Evolutionary conservation across 1,139 yeast genomes (phyloP).

Genomic region (Scheffersomyces illinoinensis): DNA sequence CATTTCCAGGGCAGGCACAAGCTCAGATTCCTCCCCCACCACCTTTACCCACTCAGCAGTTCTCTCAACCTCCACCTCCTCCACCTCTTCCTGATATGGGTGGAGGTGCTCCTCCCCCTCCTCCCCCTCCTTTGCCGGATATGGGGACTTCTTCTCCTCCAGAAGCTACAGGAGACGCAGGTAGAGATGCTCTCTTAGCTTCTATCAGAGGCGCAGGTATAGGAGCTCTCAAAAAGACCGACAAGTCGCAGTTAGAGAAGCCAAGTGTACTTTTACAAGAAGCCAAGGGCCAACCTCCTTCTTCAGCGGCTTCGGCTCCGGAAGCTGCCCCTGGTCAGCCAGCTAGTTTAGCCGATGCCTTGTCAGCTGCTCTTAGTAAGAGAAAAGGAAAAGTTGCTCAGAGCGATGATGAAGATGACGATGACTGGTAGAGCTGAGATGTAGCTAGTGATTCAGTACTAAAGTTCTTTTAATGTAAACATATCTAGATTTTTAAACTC

Average conservation of each 20-base stretch:
- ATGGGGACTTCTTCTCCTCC: conserved; percentile 14
- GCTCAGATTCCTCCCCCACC: conserved; percentile 23
- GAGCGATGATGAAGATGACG: conserved; percentile 86
- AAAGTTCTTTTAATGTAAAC: too few species aligned
- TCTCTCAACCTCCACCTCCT: conserved; percentile 31
- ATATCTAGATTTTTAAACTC: too few species aligned
- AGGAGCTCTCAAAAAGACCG: conserved; percentile 69
- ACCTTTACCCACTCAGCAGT: conserved; percentile 6
- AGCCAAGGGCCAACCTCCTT: conserved; percentile 52
- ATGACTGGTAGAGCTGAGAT: conserved; percentile 51
- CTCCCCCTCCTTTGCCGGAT: conserved; percentile 24
- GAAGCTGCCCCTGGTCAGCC: conserved; percentile 50
- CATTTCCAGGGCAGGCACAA: conserved; percentile 17
- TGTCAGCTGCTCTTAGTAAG: conserved; percentile 80
- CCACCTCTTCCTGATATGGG: conserved; percentile 31
- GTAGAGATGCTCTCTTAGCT: conserved; percentile 81
- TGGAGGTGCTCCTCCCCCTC: conserved; percentile 24
- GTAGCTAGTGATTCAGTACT: not conserved
- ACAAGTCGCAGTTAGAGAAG: conserved; percentile 77
- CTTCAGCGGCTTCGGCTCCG: conserved; percentile 36
- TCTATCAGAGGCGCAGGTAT: conserved; percentile 83
- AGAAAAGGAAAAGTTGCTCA: conserved; percentile 82
- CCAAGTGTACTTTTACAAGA: conserved; percentile 75
- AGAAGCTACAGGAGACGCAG: conserved; percentile 48
- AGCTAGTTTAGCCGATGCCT: conserved; percentile 76